Evolutionary conservation across 2,329 filamentous ascomycete species (phyloP).

Genomic region (Ophiostoma angusticollis): DNA sequence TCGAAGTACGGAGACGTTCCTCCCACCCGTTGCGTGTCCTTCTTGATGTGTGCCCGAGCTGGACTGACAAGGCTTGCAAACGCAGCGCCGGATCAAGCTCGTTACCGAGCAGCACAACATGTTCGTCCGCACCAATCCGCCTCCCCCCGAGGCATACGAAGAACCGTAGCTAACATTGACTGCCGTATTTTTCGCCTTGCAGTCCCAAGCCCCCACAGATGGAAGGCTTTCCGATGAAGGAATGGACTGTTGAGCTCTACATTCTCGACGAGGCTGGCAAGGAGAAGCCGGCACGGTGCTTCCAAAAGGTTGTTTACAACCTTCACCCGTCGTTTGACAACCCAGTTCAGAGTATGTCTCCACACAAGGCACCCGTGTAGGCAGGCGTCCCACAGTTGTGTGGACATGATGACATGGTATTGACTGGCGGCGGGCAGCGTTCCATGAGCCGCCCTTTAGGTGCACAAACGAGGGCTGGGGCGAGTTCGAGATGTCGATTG

Average conservation of each 20-base stretch:
- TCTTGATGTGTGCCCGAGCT: neutral
- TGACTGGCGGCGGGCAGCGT: too few relatives aligned
- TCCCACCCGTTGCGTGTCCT: neutral
- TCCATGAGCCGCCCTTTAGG: slow-evolving; percentile 74
- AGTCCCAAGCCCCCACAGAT: slow-evolving; percentile 70
- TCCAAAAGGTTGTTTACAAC: slow-evolving; percentile 86
- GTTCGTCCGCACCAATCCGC: slow-evolving; percentile 33
- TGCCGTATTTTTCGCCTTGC: too few relatives aligned
- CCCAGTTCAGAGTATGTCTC: slow-evolving; percentile 63
- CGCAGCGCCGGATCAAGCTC: slow-evolving; percentile 82
- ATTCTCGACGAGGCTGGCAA: slow-evolving; percentile 78
- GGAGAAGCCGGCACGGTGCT: slow-evolving; percentile 68
- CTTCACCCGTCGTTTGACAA: slow-evolving; percentile 90
- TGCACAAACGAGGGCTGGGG: slow-evolving; percentile 96
- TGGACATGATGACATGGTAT: too few relatives aligned
- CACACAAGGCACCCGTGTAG: neutral
- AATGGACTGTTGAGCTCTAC: slow-evolving; percentile 80
- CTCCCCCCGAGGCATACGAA: too few relatives aligned
- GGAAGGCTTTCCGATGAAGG: slow-evolving; percentile 82
- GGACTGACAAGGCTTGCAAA: slow-evolving; percentile 12
- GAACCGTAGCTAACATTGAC: too few relatives aligned
- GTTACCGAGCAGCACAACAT: slow-evolving; percentile 83
- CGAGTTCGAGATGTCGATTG: slow-evolving; percentile 91
- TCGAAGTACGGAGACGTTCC: slow-evolving; percentile 19
- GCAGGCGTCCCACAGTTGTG: too few relatives aligned